Base-by-base conservation (phyloP, 2,329 filamentous ascomycete species). In the Colletotrichum shisoi region DNA sequence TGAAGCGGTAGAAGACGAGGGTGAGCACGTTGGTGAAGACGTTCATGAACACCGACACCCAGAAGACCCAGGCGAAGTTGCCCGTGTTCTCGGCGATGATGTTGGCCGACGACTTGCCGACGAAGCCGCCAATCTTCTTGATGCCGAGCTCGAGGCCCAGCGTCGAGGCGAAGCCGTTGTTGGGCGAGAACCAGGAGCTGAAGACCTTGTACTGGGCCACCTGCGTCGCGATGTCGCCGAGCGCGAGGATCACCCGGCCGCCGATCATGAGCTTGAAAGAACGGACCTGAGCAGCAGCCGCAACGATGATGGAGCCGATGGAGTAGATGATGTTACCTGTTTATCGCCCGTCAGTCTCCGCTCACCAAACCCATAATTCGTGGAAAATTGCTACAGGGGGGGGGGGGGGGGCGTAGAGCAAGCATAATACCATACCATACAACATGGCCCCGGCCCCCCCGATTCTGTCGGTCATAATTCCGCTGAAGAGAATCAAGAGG, bases 181-280 rank as follows among this genome's bases (percentile, higher is more conserved):
- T 85, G 0, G 87, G 87, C 0, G 86, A 80, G 68, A 89, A 89
- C 87, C 87, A 89, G 0, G 85, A 87, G 0, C 85, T 87, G 71
- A 89, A 89, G 68, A 89, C 83, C 68, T 88, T 87, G 73, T 89
- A 89, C 72, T 89, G 86, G 0, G 87, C 87, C 37, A 88, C 81
- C 70, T 89, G 86, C 0, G 87, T 89, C 0, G 87, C 84, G 21
- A 88, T 86, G 68, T 89, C 87, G n/a, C 87, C 87, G 0, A 89
- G 74, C 0, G 86, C 82, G 34, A 84, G 79, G 13, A 89, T 75
- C 1, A 89, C 77, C 42, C 82, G 76, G 1, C 85, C 87, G 17
- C 79, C 81, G 44, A 89, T 82, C 86, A 89, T 88, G 73, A 89
- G 85, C 19, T 81, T 81, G 74, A 84, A 89, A 39, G 79, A 84